Conservation (phyloP, 208 protist genomes). For the Herpetomonas tarakana region DNA sequence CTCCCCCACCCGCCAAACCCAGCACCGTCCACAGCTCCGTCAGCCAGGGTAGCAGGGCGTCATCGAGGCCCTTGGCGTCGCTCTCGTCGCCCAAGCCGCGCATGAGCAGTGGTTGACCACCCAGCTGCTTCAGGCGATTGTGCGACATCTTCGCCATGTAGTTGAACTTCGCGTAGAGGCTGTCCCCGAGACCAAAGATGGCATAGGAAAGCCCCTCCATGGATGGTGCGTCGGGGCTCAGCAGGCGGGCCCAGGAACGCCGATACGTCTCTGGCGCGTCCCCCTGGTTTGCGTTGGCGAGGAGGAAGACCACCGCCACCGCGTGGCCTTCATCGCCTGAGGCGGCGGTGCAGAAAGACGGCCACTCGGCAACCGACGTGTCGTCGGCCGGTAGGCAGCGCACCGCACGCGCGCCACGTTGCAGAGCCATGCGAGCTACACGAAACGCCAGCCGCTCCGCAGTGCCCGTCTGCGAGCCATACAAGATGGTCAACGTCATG, state of each 20-base stretch:
- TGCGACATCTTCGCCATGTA: constrained; percentile 92
- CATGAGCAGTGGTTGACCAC: constrained; percentile 61
- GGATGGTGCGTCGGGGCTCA: constrained; percentile 22
- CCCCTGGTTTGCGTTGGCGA: constrained; percentile 83
- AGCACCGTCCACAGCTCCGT: constrained; percentile 59
- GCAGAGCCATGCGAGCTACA: constrained; percentile 50
- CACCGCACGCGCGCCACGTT: constrained; percentile 38
- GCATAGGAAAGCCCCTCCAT: constrained; percentile 71
- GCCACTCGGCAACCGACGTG: constrained; percentile 46
- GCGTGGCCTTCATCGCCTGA: constrained; percentile 14
- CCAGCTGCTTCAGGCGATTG: constrained; percentile 85
- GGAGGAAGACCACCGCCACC: constrained; percentile 70
- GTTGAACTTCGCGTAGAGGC: constrained; percentile 89
- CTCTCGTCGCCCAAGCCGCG: constrained; percentile 91
- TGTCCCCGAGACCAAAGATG: constrained; percentile 92
- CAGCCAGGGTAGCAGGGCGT: constrained; percentile 70
- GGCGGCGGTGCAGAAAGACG: not conserved
- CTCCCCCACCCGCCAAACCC: constrained; percentile 5
- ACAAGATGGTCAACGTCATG: constrained; percentile 58
- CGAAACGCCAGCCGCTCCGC: constrained; percentile 65
- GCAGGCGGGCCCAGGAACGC: constrained; percentile 56
- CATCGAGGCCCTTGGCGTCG: constrained; percentile 73
- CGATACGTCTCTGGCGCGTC: constrained; percentile 75
- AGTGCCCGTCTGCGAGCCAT: constrained; percentile 80
- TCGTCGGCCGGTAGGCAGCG: constrained; percentile 64